Evolutionary conservation across 1,284 basidiomycete genomes (phyloP).

Genomic region (Ganoderma sp.): DNA sequence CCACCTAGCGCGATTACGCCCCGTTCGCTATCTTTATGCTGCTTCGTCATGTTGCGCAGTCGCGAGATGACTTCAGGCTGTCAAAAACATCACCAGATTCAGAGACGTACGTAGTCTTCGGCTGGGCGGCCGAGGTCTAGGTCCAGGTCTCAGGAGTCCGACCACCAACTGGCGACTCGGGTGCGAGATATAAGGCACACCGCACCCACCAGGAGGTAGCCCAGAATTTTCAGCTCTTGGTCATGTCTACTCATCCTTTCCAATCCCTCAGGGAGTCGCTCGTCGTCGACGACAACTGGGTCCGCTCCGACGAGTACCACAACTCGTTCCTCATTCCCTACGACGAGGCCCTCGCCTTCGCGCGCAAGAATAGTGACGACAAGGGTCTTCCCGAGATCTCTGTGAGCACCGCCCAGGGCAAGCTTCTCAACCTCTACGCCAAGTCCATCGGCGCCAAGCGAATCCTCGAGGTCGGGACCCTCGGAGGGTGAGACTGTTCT

Average conservation of each 20-base stretch:
- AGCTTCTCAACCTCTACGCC: slow-evolving; percentile 57
- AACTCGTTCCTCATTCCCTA: slow-evolving; percentile 56
- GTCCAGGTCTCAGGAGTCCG: neutral
- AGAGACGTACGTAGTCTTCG: neutral
- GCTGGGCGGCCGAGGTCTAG: neutral
- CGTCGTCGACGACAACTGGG: slow-evolving; percentile 48
- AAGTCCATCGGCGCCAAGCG: slow-evolving; percentile 55
- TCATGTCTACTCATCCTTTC: slow-evolving; percentile 2
- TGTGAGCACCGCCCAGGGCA: slow-evolving; percentile 62
- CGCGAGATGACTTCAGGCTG: neutral
- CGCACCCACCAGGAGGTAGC: neutral
- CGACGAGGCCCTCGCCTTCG: slow-evolving; percentile 53
- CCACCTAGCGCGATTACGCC: neutral
- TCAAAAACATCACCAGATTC: neutral
- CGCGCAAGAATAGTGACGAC: slow-evolving; percentile 48
- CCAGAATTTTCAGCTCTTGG: neutral
- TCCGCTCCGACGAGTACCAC: slow-evolving; percentile 59
- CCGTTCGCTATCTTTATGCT: neutral
- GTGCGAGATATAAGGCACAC: neutral
- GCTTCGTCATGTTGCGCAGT: neutral
- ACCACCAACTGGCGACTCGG: neutral
- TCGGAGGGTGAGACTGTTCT: slow-evolving; percentile 55
- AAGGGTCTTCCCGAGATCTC: slow-evolving; percentile 58
- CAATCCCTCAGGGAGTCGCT: slow-evolving; percentile 10
- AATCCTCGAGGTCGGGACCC: slow-evolving; percentile 65